A percentile compares a stretch with the other conserved stretches of the same genome.
Evolutionary conservation across 1,139 yeast genomes (phyloP).

Genomic region (Debaryomyces fabryi): DNA sequence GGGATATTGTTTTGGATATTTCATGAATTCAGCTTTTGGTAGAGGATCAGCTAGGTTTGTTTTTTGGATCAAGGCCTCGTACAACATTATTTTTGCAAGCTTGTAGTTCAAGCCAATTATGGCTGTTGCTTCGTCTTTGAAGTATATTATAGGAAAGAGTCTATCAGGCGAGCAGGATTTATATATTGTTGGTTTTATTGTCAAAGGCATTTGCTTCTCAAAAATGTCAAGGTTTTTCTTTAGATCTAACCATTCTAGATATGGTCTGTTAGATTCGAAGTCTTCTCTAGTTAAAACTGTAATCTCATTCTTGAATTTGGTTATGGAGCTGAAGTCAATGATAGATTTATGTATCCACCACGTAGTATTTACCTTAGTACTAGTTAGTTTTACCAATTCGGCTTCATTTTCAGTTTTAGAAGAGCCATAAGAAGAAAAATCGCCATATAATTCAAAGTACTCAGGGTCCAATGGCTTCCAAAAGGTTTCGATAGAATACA

Average conservation of each 20-base stretch:
- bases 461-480: conserved; percentile 38
- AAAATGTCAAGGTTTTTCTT: conserved; percentile 30
- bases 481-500: conserved; percentile 32
- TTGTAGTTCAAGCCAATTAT: conserved; percentile 35
- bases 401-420: conserved; percentile 4
- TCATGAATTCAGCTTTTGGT: conserved; percentile 24
- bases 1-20: conserved; percentile 29
- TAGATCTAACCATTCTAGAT: conserved; percentile 33
- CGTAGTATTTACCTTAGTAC: conserved; percentile 16
- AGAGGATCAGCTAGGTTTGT: conserved; percentile 18
- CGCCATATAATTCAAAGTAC: conserved; percentile 28
- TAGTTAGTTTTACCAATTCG: conserved; percentile 3
- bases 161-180: conserved; percentile 26
- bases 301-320: conserved; percentile 32
- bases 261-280: conserved; percentile 23
- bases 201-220: conserved; percentile 31
- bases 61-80: conserved; percentile 29
- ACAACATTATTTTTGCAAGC: conserved; percentile 34
- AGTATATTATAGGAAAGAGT: conserved; percentile 34
- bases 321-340: conserved; percentile 30
- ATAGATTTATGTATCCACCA: conserved; percentile 46
- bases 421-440: conserved; percentile 2
- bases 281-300: conserved; percentile 32
- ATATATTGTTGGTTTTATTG: conserved; percentile 36
- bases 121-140: conserved; percentile 40